Base-by-base conservation (phyloP, 306 rosid species). In the Echinosophora koreensis region DNA sequence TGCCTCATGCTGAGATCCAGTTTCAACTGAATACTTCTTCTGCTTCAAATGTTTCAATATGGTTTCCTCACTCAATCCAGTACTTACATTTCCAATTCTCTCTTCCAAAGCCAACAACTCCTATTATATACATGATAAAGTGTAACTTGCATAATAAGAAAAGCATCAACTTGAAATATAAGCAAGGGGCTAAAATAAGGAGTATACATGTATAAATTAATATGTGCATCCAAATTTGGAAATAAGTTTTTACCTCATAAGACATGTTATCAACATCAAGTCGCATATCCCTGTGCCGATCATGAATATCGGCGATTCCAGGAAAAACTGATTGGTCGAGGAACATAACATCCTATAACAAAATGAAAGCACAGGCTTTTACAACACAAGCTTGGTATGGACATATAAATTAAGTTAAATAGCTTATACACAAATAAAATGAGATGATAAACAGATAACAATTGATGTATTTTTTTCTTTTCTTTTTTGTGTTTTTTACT, bases 241-340 rank as follows among this genome's bases (percentile, higher is more conserved):
- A 71, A 27, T 34, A 17, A 44, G 69, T 32, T n/a, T 69, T 38
- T 89, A 96, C 99, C 98, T 94, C 98, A 6, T 94, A 94, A 15
- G 97, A 90, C 99, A 96, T 96, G 89, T 91, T 91, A 77, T 96
- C 99, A 4, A 96, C 99, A 79, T 96, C 99, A 2, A 96, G 96
- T 66, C 99, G 89, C 99, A 96, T 96, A 50, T 96, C 99, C 84
- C 99, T 86, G 73, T 96, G 98, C 17, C 91, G 86, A 44, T 96
- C 99, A 15, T 91, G 97, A 41, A 91, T 82, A 86, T 92, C 97
- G 74, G 97, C 97, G 72, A 96, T 81, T 80, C 97, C 98, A 61
- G 90, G 83, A 57, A 92, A 90, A 61, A 96, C 80, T 1, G 98
- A 89, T 69, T 89, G 98, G 58, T 96, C 96, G 18, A 96, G 93